These are phyloP conservation scores for Phaeosphaeria sp. DNA, from an alignment of 2,329 filamentous ascomycete genomes.

Conservation along the genomic window DNA sequence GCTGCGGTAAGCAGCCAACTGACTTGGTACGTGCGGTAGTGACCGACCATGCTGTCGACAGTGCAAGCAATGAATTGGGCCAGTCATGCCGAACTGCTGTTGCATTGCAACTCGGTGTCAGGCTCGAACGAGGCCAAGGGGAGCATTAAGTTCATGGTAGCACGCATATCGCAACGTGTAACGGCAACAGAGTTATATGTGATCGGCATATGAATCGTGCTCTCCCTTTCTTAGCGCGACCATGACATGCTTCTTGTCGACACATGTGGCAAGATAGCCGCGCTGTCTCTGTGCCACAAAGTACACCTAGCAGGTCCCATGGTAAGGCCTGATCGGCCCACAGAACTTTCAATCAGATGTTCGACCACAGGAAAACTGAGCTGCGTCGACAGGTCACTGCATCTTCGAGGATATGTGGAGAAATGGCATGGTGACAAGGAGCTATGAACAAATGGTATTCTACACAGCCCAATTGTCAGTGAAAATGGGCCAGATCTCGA, in stretches of 20 bases:
- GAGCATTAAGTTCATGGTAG: background rate
- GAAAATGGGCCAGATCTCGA: conserved; percentile 35
- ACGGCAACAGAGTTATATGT: background rate
- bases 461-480: conserved; percentile 42
- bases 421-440: conserved; percentile 37
- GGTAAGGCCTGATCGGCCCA: background rate
- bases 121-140: background rate
- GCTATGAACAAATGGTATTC: conserved; percentile 48
- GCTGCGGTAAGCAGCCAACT: background rate
- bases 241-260: background rate
- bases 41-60: background rate
- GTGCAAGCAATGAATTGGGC: background rate
- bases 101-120: background rate
- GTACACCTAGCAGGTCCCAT: too few species aligned
- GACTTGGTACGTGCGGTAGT: background rate
- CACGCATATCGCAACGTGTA: background rate
- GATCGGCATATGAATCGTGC: background rate
- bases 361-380: background rate
- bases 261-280: background rate
- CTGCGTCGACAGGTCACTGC: background rate
- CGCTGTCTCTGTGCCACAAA: background rate
- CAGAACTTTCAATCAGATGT: background rate
- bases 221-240: background rate
- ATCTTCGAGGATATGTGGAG: background rate
- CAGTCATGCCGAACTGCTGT: background rate